Percentiles rank a stretch among this genome's conserved stretches.
phyloP scores from a whole-genome alignment of 2,329 filamentous ascomycete species.

The Aspergillus puulaauensis region DNA sequence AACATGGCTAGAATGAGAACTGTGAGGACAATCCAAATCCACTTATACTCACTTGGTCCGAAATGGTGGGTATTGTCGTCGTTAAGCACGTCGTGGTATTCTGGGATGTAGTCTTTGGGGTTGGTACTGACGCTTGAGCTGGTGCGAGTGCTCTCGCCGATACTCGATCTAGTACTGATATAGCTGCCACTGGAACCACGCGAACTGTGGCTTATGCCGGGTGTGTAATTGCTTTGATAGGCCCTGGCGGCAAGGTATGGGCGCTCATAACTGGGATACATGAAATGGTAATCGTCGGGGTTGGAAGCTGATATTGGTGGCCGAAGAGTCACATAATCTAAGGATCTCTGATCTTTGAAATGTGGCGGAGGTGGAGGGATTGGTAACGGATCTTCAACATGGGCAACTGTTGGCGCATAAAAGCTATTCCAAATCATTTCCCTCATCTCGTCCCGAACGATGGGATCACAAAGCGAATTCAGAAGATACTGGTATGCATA shows the following conservation, averaged over 20 bases:
- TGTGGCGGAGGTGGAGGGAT: constrained; percentile 13
- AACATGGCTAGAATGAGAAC: constrained; percentile 23
- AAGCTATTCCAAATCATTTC: constrained; percentile 4
- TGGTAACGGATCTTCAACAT: constrained; percentile 24
- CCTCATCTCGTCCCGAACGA: constrained; percentile 16
- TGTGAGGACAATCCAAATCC: constrained; percentile 21
- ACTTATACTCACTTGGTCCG: constrained; percentile 24
- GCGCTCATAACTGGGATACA: constrained; percentile 10
- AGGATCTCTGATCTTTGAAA: not conserved
- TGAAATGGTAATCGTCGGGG: not conserved
- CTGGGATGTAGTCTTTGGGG: not conserved
- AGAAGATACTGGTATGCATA: constrained; percentile 22
- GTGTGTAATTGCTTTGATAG: not conserved
- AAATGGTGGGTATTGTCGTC: not conserved
- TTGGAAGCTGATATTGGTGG: not conserved
- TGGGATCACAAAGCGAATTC: constrained; percentile 13
- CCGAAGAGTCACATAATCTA: not conserved
- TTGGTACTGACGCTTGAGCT: not conserved
- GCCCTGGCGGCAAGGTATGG: constrained; percentile 7
- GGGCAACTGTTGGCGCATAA: not conserved
- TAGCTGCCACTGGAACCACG: not conserved
- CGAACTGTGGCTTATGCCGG: not conserved
- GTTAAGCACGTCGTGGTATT: not conserved
- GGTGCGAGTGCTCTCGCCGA: not conserved
- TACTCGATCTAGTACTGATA: not conserved